phyloP scores from a whole-genome alignment of 2,329 filamentous ascomycete genomes.

The Fusarium luffae region DNA sequence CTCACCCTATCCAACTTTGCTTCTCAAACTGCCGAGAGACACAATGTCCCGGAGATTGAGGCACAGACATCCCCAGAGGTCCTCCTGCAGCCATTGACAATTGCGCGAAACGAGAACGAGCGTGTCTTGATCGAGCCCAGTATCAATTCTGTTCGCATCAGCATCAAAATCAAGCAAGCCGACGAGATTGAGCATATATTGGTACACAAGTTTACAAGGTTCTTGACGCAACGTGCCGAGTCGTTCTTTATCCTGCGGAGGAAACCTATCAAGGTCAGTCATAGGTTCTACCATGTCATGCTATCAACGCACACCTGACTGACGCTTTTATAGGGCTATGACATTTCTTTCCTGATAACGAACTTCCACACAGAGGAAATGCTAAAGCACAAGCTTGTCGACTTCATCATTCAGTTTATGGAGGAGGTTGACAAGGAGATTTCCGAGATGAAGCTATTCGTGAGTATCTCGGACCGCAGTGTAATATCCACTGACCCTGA shows the following conservation, averaged over 20 bases:
- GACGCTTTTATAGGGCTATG: conserved; percentile 77
- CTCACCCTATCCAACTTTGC: conserved; percentile 93
- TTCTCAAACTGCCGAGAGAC: conserved; percentile 93
- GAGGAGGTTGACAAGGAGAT: conserved; percentile 99
- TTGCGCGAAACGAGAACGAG: conserved; percentile 97
- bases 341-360: conserved; percentile 98
- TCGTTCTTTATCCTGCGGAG: conserved; percentile 95
- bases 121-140: conserved; percentile 95
- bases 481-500: conserved; percentile 21
- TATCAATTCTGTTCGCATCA: conserved; percentile 96
- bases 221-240: conserved; percentile 84
- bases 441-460: conserved; percentile 99
- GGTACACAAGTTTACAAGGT: conserved; percentile 97
- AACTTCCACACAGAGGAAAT: conserved; percentile 99
- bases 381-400: conserved; percentile 98
- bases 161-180: conserved; percentile 99
- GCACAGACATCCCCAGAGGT: conserved; percentile 93
- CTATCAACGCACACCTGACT: conserved; percentile 26
- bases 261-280: conserved; percentile 88
- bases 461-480: conserved; percentile 60
- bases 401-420: conserved; percentile 99
- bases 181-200: conserved; percentile 99
- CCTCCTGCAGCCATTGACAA: conserved; percentile 87
- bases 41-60: conserved; percentile 98
- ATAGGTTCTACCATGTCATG: conserved; percentile 1